These are phyloP conservation scores for Citeromyces matritensis DNA, from an alignment of 805 yeast species.

Conservation along the genomic window DNA sequence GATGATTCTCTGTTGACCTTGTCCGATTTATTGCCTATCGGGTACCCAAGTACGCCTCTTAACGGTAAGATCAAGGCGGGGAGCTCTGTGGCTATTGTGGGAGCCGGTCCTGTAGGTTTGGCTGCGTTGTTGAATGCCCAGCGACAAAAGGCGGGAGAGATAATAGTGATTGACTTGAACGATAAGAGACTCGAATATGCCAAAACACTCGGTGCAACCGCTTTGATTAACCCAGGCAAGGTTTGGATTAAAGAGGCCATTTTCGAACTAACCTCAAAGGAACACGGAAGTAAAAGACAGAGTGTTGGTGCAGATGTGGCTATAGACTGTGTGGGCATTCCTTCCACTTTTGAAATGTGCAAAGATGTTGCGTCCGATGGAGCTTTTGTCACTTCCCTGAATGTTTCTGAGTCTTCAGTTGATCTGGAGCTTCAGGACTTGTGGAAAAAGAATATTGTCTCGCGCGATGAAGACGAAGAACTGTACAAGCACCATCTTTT, in stretches of 20 bases:
- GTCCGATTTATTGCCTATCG: conserved; percentile 54
- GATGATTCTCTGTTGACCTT: conserved; percentile 40
- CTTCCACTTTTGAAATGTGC: conserved; percentile 43
- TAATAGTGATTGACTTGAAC: conserved; percentile 44
- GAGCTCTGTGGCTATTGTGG: conserved; percentile 48
- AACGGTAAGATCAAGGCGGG: conserved; percentile 35
- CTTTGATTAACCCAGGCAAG: conserved; percentile 34
- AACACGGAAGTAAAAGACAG: conserved; percentile 8
- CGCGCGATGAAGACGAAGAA: conserved; percentile 36
- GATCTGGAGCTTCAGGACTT: conserved; percentile 24
- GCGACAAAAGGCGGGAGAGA: conserved; percentile 35
- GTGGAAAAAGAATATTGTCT: conserved; percentile 27
- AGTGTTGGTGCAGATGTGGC: conserved; percentile 43
- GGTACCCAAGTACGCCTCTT: conserved; percentile 51
- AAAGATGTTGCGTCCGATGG: conserved; percentile 39
- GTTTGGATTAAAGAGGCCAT: conserved; percentile 24
- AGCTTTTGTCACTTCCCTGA: conserved; percentile 53
- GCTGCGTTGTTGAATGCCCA: conserved; percentile 44
- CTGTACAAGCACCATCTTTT: conserved; percentile 23
- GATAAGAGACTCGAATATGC: conserved; percentile 46
- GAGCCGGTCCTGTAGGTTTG: conserved; percentile 56
- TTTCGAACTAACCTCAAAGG: conserved; percentile 12
- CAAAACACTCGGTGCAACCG: conserved; percentile 43
- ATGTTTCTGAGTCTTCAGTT: conserved; percentile 30
- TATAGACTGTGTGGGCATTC: conserved; percentile 52